Conservation (phyloP, 345 rosid species). For the Populus ilicifolia region DNA sequence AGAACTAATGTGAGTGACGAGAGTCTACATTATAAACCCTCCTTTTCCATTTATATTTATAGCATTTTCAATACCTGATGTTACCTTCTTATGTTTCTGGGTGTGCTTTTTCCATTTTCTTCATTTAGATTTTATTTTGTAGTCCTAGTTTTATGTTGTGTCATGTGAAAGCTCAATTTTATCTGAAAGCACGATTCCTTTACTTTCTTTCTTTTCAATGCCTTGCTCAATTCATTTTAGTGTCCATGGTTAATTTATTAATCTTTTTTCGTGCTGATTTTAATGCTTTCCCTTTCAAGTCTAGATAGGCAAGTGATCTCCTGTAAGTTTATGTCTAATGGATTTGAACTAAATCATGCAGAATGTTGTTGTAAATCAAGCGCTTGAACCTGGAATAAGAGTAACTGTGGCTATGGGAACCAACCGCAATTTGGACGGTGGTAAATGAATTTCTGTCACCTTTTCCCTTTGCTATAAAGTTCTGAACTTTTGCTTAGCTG, state of each 20-base stretch:
- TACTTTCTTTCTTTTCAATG: not conserved
- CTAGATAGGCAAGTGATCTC: not conserved
- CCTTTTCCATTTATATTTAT: not conserved
- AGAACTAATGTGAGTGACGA: not conserved
- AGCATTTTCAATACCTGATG: not conserved
- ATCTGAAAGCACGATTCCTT: not conserved
- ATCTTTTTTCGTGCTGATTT: not conserved
- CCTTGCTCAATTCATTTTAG: not conserved
- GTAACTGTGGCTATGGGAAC: conserved; percentile 90
- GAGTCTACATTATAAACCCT: not conserved
- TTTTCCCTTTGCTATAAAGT: not conserved
- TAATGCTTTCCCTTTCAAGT: not conserved
- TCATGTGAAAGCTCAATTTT: not conserved
- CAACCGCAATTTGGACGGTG: conserved; percentile 52
- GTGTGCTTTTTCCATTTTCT: not conserved
- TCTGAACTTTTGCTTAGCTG: conserved; percentile 1
- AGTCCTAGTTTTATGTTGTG: not conserved
- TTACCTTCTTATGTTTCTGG: not conserved
- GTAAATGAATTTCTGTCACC: conserved; percentile 23
- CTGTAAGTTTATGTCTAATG: conserved; percentile 10
- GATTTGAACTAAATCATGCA: conserved; percentile 35
- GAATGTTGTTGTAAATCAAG: conserved; percentile 66
- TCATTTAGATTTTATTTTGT: not conserved
- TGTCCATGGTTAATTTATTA: not conserved
- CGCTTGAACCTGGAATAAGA: conserved; percentile 69